Percentiles rank a stretch among this genome's conserved stretches.
Evolutionary conservation across 1,284 basidiomycete species (phyloP).

Genomic region (Schizophyllum amplum): DNA sequence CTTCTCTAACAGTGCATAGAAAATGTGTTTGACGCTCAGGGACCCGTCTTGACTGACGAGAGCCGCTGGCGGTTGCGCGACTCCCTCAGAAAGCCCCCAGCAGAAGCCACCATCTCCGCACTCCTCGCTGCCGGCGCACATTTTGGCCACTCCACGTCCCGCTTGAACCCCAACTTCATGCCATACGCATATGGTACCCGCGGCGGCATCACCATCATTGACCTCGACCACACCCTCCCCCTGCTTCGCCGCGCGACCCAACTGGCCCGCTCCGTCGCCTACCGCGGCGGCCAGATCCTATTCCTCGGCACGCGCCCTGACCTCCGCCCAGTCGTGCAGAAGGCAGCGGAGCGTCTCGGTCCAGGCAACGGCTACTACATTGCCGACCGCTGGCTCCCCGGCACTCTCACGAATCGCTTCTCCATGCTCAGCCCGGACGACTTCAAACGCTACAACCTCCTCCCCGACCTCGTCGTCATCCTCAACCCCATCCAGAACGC

Average conservation of each 20-base stretch:
- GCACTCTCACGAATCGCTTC: constrained; percentile 86
- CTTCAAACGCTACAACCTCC: constrained; percentile 49
- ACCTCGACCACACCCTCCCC: constrained; percentile 91
- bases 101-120: constrained; percentile 76
- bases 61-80: constrained; percentile 74
- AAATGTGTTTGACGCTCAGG: constrained; percentile 60
- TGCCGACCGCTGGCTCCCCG: constrained; percentile 87
- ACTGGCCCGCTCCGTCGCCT: constrained; percentile 77
- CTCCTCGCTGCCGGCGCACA: constrained; percentile 92
- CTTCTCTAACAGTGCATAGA: constrained; percentile 33
- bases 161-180: constrained; percentile 82
- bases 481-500: constrained; percentile 84
- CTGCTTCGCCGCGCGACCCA: constrained; percentile 86
- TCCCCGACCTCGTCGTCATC: constrained; percentile 84
- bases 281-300: constrained; percentile 79
- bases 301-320: constrained; percentile 87
- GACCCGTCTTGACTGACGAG: constrained; percentile 68
- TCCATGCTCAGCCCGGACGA: constrained; percentile 66
- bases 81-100: constrained; percentile 55
- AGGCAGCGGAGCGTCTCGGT: constrained; percentile 77
- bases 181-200: constrained; percentile 95
- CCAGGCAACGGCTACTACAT: constrained; percentile 72
- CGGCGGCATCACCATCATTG: constrained; percentile 88
- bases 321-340: constrained; percentile 67
- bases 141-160: constrained; percentile 79